Base-by-base conservation (phyloP, 306 rosid species). In the Cotoneaster glaucophyllus region DNA sequence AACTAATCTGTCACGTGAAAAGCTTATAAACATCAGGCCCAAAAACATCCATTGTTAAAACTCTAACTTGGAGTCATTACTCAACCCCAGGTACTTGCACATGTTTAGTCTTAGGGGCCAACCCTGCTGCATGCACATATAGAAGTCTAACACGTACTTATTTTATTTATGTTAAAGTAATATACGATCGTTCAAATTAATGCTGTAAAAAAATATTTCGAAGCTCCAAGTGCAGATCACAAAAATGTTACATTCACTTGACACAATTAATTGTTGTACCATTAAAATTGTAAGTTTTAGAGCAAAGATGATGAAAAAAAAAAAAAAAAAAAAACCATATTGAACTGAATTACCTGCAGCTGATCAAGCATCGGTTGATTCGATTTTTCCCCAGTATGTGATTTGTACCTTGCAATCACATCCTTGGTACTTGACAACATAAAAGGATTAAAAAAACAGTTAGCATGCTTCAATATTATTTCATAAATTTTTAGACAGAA, bases 361-460 rank as follows among this genome's bases (percentile, higher is more conserved):
- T 50, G 54, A 50, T 74, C 84, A 65, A 82, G 73, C 18, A 80
- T 76, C 4, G 79, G 80, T 18, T 73, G 77, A 22, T 64, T 75
- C 73, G n/a, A n/a, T 32, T 73, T 43, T 54, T 76, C 74, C 19
- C 39, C 39, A 45, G 53, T 71, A 64, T 54, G 77, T 5, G 70
- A 43, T 18, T 64, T 29, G 50, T 79, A 81, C 74, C 85, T 83
- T 61, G 67, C 76, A 4, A 86, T 54, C 7, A 86, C 63, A 32
- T 83, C 89, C 69, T 73, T 64, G 69, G 54, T 66, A 19, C 87
- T 86, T 73, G 48, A 68, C 67, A 74, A 44, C 25, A 74, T 21
- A 67, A 52, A 31, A 21, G 13, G 41, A 62, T 25, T 8, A n/a
- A 9, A 26, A 61, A 14, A 13, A 26, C 14, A 43, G 6, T 41